These are phyloP conservation scores for Brettanomyces sp. DNA, from an alignment of 805 yeast species.

Conservation along the genomic window DNA sequence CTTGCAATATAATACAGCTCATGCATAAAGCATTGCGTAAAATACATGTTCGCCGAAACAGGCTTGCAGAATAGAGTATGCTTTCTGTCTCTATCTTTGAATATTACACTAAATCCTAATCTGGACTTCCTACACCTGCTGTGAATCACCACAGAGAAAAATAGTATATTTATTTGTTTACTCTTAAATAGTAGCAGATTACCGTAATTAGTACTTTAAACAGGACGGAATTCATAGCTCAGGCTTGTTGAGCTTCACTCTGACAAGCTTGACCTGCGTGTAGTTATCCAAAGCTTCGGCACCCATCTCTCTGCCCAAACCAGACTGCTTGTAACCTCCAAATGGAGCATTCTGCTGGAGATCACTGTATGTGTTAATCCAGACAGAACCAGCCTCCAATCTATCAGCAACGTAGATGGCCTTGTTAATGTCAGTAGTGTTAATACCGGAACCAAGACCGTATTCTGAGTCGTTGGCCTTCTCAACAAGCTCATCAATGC, in stretches of 20 bases:
- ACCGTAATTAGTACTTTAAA: no score
- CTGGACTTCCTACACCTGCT: no score
- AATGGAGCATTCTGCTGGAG: conserved; percentile 70
- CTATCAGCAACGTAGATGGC: conserved; percentile 56
- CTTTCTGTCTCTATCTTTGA: no score
- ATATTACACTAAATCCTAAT: no score
- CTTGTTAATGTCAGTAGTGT: conserved; percentile 52
- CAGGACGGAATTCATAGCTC: conserved; percentile 8
- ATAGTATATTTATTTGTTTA: no score
- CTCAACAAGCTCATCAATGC: conserved; percentile 56
- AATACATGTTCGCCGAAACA: no score
- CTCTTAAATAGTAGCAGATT: no score
- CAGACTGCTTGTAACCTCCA: conserved; percentile 75
- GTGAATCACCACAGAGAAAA: no score
- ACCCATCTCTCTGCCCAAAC: conserved; percentile 86
- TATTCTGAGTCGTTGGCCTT: conserved; percentile 63
- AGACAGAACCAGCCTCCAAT: conserved; percentile 67
- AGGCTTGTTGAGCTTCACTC: conserved; percentile 31
- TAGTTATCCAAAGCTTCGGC: conserved; percentile 66
- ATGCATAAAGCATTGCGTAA: no score
- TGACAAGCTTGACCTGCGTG: conserved; percentile 68
- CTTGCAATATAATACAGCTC: no score
- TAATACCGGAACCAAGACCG: conserved; percentile 78
- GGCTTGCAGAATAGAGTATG: no score
- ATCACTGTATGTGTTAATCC: conserved; percentile 76